Evolutionary conservation across 2,329 filamentous ascomycete genomes (phyloP), one percentile per base, ranked within the genome.

Genomic region (Phaeosphaeria sp.): DNA sequence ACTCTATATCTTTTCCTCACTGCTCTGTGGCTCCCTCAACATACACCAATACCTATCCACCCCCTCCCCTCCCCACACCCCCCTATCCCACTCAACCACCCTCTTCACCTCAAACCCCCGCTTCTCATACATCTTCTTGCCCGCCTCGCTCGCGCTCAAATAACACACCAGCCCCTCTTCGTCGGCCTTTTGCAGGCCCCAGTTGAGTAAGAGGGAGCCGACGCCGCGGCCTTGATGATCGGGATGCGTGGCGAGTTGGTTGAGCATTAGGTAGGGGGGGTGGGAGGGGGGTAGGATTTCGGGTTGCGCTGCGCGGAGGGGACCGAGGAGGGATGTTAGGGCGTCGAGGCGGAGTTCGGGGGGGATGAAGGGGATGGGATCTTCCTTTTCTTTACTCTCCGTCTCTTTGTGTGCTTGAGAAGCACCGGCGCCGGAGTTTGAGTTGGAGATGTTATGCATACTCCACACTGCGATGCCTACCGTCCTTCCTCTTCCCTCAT

Each of bases 321-420:
- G 72, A 3, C 51, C 57, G 2, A 76, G 56, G 0, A 73, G 51
- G 2, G 77, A 74, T 0, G 18, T 22, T 2, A 76, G 49, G 8
- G 66, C 69, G n/a, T 72, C 67, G 2, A 71, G 51, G 2, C 66
- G 67, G 11, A 74, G 24, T 62, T 92, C 91, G 0, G 91, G 89
- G 0, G 94, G 94, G 30, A 97, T 84, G 53, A 91, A 89, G 18
- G 20, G 18, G 4, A 4, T 17, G 27, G n/a, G 25, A 8, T 49
- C 4, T 18, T 17, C 22, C 18, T 3, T 43, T 39, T 3, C 44
- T 27, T 33, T 57, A 25, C 1, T 13, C 27, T 30, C 54, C 58
- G 27, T 46, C 46, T n/a, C 43, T 27, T 11, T n/a, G 15, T 17
- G 4, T 5, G 36, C 36, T 39, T 13, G 13, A 17, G n/a, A n/a